Evolutionary conservation across 768 basidiomycete genomes (phyloP).

Genomic region (Phylloporus scabripes): DNA sequence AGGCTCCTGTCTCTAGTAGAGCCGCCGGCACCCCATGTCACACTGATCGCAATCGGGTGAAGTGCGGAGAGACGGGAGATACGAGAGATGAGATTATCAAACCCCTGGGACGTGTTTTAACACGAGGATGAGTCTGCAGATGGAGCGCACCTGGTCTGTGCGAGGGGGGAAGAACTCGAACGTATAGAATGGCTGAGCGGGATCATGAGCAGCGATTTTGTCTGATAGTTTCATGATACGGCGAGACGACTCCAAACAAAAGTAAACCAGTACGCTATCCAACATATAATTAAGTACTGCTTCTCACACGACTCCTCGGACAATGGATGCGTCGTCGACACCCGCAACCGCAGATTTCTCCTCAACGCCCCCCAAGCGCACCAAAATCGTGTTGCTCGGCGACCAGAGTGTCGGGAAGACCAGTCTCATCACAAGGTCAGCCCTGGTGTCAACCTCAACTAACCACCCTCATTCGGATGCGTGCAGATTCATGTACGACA

Average conservation of each 20-base stretch:
- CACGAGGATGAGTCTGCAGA: neutral
- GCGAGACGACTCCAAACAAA: slow-evolving; percentile 22
- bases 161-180: slow-evolving; percentile 98
- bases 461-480: slow-evolving; percentile 3
- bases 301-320: neutral
- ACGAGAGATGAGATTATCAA: slow-evolving; percentile 85
- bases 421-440: slow-evolving; percentile 90
- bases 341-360: slow-evolving; percentile 81
- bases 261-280: slow-evolving; percentile 15
- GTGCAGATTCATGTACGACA: slow-evolving; percentile 95
- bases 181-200: slow-evolving; percentile 71
- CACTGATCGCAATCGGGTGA: slow-evolving; percentile 77
- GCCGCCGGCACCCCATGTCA: slow-evolving; percentile 98
- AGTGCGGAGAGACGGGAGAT: slow-evolving; percentile 77
- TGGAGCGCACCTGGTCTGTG: slow-evolving; percentile 66
- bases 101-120: slow-evolving; percentile 50
- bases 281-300: too few species aligned
- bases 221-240: slow-evolving; percentile 66
- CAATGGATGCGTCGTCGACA: slow-evolving; percentile 52
- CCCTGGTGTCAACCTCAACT: slow-evolving; percentile 5
- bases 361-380: slow-evolving; percentile 86
- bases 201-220: slow-evolving; percentile 47
- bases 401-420: slow-evolving; percentile 99
- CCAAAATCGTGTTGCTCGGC: slow-evolving; percentile 92
- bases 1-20: slow-evolving; percentile 83